Evolutionary conservation across 306 rosid genomes (phyloP), one percentile per base, ranked within the genome.

Genomic region (Dryas drummondii): DNA sequence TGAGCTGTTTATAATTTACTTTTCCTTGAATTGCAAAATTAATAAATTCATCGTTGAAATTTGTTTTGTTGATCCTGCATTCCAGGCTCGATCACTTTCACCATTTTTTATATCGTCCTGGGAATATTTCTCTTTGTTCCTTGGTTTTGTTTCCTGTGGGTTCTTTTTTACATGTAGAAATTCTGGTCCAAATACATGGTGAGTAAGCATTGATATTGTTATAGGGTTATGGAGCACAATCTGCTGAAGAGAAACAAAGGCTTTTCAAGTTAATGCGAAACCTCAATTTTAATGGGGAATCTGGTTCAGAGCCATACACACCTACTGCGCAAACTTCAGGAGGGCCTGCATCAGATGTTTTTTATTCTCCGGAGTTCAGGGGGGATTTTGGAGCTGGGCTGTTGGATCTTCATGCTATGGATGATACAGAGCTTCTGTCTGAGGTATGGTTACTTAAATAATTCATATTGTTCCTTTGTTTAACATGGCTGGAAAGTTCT

Each of bases 381-480:
- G 97, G 98, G 48, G 98, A 94, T 81, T 88, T 94, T 50, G 98
- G 98, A 71, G 97, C 97, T 74, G 98, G 98, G 80, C 91, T 94
- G 73, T 80, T 94, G 88, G 98, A 94, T 84, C 98, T 94, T 84
- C 96, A 94, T 79, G 96, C 98, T 46, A 91, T 94, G 94, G 98
- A 94, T 87, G 98, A 94, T 73, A 94, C 98, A 44, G 98, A 94
- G 82, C 98, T 94, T 81, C 73, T 94, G 69, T 75, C 98, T 2
- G 98, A 91, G 94, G 98, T 94, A 81, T 60, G 78, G 56, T 78
- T 49, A 22, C 62, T 58, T 19, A 64, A 1, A 40, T 7, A 55
- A 0, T 52, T 52, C 41, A 19, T 74, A 19, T 59, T 68, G 59
- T 62, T 53, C 54, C 54, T 49, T 55, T 44, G 67, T 41, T 79